Base-by-base conservation (phyloP, 1,284 basidiomycete species). In the Apiotrichum sp. region DNA sequence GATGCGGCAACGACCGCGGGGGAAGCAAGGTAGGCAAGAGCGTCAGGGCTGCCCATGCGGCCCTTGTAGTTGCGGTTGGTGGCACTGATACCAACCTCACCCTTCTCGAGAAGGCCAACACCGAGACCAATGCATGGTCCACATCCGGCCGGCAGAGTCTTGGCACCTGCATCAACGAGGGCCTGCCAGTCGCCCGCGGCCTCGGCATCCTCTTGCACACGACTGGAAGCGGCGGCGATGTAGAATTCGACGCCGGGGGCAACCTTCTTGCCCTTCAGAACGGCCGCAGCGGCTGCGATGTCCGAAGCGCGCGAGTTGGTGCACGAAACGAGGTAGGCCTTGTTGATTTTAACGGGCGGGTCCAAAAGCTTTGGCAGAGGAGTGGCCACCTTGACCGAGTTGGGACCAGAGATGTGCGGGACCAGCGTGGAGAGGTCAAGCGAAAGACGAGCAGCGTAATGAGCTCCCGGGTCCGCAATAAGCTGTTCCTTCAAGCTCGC, bases 11-110 rank as follows among this genome's bases (percentile, higher is more conserved):
- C 95, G 4, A 98, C 93, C 2, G 92, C 93, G 0, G 95, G 95
- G 58, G 89, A 93, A 4, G 93, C 93, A 33, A 99, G 84, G 77
- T 98, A 98, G 0, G 95, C 95, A 63, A 88, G 84, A 0, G 95
- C 95, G 50, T 93, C 89, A 0, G 96, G 95, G 65, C 87, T 85
- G 1, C 95, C 95, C 95, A 99, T 99, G 9, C 95, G 82, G 5
- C 95, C 95, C 79, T 99, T 98, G 79, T 98, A 99, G 72, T 99
- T 99, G 72, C 95, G 82, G 78, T 99, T 99, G 11, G 95, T 98
- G 6, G 96, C 95, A 65, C 89, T 93, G 72, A 99, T 98, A 1
- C 95, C 95, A 2, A 87, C 86, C 77, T 98, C 83, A 3, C 95
- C 95, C 67, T 98, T 93, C 72, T 97, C 86, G 31, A 98, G 79